These are phyloP conservation scores for Tylopilus plumbeoviolaceoides DNA, from an alignment of 768 basidiomycete genomes.

Conservation along the genomic window DNA sequence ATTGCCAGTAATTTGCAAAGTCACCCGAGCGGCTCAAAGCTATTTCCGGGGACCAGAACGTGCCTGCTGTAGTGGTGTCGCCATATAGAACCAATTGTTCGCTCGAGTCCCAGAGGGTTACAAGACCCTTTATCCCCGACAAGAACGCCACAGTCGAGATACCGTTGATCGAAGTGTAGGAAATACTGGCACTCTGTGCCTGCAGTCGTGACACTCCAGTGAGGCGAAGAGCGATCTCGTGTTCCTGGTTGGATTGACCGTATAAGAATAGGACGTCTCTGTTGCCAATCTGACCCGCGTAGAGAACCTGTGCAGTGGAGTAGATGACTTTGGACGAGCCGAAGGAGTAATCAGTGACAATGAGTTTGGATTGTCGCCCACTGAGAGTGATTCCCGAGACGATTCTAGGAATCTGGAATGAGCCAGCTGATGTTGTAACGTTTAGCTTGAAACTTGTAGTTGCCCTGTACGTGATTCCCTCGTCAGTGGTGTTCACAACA, in stretches of 20 bases:
- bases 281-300: conserved; percentile 55
- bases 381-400: conserved; percentile 51
- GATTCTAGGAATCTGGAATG: conserved; percentile 53
- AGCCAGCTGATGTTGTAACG: conserved; percentile 49
- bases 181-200: conserved; percentile 22
- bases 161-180: conserved; percentile 22
- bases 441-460: conserved; percentile 56
- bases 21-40: conserved; percentile 36
- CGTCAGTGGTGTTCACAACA: background rate
- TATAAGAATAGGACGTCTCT: conserved; percentile 64
- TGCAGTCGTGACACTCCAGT: conserved; percentile 43
- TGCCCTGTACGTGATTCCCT: background rate
- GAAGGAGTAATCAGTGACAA: conserved; percentile 70
- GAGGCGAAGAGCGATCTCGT: conserved; percentile 49
- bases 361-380: conserved; percentile 71
- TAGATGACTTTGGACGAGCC: conserved; percentile 60
- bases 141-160: conserved; percentile 51
- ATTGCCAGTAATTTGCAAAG: conserved; percentile 62
- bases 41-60: conserved; percentile 75
- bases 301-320: conserved; percentile 72
- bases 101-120: conserved; percentile 63
- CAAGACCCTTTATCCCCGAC: conserved; percentile 51
- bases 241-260: conserved; percentile 51
- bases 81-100: conserved; percentile 65
- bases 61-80: conserved; percentile 60